Base-by-base conservation (phyloP, 1,284 basidiomycete species). In the Apiotrichum mycotoxinovorans region DNA sequence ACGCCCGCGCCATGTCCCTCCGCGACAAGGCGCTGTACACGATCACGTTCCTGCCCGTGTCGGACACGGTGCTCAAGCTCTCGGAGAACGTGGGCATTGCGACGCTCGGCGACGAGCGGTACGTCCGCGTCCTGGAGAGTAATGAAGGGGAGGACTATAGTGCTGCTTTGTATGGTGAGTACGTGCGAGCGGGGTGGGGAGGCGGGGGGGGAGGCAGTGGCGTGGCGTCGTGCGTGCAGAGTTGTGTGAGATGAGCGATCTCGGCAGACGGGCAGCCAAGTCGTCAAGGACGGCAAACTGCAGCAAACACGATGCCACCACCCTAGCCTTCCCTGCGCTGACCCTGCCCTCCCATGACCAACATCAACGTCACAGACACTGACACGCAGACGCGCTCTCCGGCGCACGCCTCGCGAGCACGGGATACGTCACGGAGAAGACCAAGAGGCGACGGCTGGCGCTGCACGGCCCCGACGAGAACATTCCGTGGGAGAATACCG, bases 391-490 rank as follows among this genome's bases (percentile, higher is more conserved):
- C 37, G 65, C 67, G 2, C 61, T 71, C 40, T 73, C 63, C 18
- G 66, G 67, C 11, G 75, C 72, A 1, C 68, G 67, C 40, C 69
- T 76, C 22, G 73, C 69, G 7, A 65, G 64, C 2, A 54, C 67
- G 9, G 70, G 73, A 23, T 72, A 63, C 51, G 57, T 56, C 0
- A 56, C 53, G 27, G 67, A 69, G 26, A 72, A 69, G 47, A 54
- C 65, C 34, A 75, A 75, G 59, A 65, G 60, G 37, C 59, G 73
- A 22, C 60, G 71, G 42, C 58, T 78, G 40, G 68, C 76, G 51
- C 60, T 78, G 40, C 72, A 74, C 57, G 71, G 69, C 11, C 76
- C 76, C 15, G 74, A 76, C 52, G 70, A 74, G 57, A 53, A 51
- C 12, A 57, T 78, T 8, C 60, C 67, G 1, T 73, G 74, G 57